phyloP scores from a whole-genome alignment of 2,329 filamentous ascomycete genomes.

The Ophiostoma tasmaniense region DNA sequence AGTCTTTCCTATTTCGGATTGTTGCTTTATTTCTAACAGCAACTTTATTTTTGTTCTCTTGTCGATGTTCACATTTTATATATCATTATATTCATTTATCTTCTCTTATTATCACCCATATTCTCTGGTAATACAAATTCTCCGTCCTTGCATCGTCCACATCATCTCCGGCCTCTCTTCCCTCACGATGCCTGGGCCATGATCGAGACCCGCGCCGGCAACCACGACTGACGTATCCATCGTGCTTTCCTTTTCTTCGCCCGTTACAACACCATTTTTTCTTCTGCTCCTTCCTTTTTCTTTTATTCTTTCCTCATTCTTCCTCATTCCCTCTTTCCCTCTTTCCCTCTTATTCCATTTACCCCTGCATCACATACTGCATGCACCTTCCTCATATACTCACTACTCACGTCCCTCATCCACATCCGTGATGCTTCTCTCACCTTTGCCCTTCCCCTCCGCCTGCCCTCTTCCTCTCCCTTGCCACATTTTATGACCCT shows the following conservation, averaged over 20 bases:
- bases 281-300: not conserved
- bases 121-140: not conserved
- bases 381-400: not conserved
- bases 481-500: not conserved
- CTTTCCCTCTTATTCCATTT: not conserved
- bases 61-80: not conserved
- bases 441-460: not conserved
- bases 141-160: not conserved
- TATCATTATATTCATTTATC: no score
- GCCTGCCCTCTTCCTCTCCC: not conserved
- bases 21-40: not conserved
- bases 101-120: not conserved
- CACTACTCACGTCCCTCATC: not conserved
- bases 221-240: not conserved
- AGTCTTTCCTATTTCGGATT: not conserved
- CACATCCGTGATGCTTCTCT: not conserved
- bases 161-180: not conserved
- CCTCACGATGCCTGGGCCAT: not conserved
- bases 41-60: not conserved
- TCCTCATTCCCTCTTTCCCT: not conserved
- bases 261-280: not conserved
- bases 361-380: not conserved
- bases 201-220: conserved; percentile 1
- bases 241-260: not conserved
- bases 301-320: no score